phyloP scores from a whole-genome alignment of 2,329 filamentous ascomycete genomes.

The Neopestalotiopsis rosae region DNA sequence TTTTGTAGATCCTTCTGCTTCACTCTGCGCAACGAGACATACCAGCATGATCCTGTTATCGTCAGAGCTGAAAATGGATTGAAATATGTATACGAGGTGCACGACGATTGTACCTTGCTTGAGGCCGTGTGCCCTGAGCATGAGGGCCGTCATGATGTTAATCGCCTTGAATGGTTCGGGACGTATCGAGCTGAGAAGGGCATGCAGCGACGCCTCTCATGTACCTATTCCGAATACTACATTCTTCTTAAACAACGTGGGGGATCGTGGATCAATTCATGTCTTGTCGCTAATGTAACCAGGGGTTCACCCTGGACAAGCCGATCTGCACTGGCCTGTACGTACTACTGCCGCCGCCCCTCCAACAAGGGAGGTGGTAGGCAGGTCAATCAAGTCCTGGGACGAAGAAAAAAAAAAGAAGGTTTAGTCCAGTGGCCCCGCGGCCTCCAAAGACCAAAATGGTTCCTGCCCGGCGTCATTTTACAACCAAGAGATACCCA shows the following conservation, averaged over 20 bases:
- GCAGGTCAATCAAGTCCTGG: not conserved
- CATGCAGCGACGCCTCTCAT: not conserved
- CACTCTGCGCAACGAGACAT: not conserved
- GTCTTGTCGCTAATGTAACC: not conserved
- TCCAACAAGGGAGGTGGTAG: not conserved
- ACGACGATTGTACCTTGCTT: not conserved
- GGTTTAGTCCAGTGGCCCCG: constrained; percentile 7
- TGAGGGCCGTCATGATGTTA: not conserved
- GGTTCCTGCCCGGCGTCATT: constrained; percentile 5
- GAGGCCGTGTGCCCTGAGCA: not conserved
- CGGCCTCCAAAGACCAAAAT: constrained; percentile 6
- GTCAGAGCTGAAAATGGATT: not conserved
- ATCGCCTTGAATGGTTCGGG: not conserved
- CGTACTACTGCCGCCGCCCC: not conserved
- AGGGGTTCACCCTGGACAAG: not conserved
- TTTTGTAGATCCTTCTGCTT: not conserved
- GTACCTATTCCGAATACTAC: not conserved
- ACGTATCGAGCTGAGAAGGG: not conserved
- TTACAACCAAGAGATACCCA: not conserved
- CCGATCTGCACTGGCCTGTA: not conserved
- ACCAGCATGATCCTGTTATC: not conserved
- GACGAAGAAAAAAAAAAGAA: constrained; percentile 3
- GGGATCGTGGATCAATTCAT: not conserved
- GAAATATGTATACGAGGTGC: not conserved
- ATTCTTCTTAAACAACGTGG: not conserved